phyloP scores from a whole-genome alignment of 495 filamentous ascomycete species.

The Copromyces sp. region DNA sequence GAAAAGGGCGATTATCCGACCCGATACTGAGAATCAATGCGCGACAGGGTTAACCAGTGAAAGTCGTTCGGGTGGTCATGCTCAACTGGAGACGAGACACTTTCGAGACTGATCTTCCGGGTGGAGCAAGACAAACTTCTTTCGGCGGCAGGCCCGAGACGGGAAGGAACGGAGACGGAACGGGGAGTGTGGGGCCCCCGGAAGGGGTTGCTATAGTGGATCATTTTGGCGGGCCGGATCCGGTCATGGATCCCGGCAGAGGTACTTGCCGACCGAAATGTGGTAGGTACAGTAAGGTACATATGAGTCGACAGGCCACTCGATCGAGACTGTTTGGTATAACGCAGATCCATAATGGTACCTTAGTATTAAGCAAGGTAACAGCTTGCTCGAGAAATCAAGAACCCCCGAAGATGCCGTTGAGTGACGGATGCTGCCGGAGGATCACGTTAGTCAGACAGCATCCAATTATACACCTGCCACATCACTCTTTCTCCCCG shows the following conservation, averaged over 20 bases:
- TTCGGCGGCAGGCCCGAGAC: neutral
- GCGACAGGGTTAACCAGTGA: neutral
- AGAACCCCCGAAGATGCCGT: neutral
- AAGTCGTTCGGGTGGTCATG: neutral
- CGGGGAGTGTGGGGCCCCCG: neutral
- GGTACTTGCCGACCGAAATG: neutral
- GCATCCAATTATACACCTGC: neutral
- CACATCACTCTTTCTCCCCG: neutral
- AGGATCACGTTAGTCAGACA: neutral
- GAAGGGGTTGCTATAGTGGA: neutral
- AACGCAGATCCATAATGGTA: too few species aligned
- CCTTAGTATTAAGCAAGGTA: neutral
- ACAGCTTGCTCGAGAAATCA: neutral
- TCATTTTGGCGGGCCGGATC: neutral
- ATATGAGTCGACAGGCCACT: too few species aligned
- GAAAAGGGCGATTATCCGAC: too few species aligned
- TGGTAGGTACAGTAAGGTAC: too few species aligned
- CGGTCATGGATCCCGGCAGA: neutral
- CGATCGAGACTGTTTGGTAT: too few species aligned
- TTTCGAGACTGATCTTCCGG: neutral
- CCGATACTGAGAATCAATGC: neutral
- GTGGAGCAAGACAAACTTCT: neutral
- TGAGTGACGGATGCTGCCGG: neutral
- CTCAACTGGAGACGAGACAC: neutral
- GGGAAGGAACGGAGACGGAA: neutral